Percentiles rank a stretch among this genome's conserved stretches.
Evolutionary conservation across 768 basidiomycete species (phyloP).

Genomic region (Podaxis pistillaris): DNA sequence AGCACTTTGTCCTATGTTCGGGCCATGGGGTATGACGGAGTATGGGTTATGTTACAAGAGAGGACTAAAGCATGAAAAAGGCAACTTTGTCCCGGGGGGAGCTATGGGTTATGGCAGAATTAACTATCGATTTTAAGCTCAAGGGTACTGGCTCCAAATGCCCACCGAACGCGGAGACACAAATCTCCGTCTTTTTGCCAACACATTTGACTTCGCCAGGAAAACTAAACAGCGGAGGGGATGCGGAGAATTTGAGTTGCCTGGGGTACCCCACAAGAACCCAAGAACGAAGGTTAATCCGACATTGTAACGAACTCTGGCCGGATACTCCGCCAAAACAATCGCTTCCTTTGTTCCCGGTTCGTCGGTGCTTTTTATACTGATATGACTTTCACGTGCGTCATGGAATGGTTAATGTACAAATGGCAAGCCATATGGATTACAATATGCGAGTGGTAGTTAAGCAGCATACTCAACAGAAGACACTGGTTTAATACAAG

Average conservation of each 20-base stretch:
- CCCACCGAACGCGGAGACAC: neutral
- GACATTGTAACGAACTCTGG: neutral
- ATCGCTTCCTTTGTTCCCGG: neutral
- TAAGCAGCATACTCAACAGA: neutral
- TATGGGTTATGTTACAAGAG: neutral
- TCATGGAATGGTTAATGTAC: neutral
- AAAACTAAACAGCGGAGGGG: neutral
- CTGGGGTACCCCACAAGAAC: neutral
- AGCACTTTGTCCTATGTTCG: too few relatives aligned
- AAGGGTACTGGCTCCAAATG: neutral
- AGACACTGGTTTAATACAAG: neutral
- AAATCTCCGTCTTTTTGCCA: neutral
- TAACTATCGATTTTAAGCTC: neutral
- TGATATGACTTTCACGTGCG: neutral
- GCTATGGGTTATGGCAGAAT: too few relatives aligned
- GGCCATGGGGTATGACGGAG: too few relatives aligned
- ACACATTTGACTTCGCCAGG: neutral
- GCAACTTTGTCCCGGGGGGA: too few relatives aligned
- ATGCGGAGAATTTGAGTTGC: neutral
- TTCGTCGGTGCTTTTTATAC: neutral
- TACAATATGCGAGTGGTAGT: neutral
- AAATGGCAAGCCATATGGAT: neutral
- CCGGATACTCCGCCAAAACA: neutral
- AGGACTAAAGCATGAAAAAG: too few relatives aligned
- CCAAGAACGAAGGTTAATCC: neutral